Evolutionary conservation across 2,329 filamentous ascomycete genomes (phyloP), one percentile per base, ranked within the genome.

Genomic region (Calonectria pseudoturangicola): DNA sequence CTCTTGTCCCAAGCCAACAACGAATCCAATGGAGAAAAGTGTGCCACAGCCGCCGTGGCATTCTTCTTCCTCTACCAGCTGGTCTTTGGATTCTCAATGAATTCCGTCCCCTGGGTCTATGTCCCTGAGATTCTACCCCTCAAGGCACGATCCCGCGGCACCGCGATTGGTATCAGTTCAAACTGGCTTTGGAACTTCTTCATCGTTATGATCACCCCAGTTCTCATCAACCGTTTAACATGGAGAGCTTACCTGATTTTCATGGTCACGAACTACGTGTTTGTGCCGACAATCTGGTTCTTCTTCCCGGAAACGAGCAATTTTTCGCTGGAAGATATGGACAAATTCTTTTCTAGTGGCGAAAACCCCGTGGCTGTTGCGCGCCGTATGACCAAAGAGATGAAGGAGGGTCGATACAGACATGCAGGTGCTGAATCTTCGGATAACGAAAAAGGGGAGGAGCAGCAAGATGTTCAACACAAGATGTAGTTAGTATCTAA

Each of bases 241-340:
- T 90, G 87, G 87, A 86, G 87, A 75, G 86, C 85, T 0, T 90
- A 89, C 73, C 81, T 89, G 4, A 88, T 89, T 74, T 90, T 89
- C 80, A 87, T 87, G 82, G 82, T 79, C 45, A 82, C 86, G 15
- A 89, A 89, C 74, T 83, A 87, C 45, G 75, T 77, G 5, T 86
- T 86, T 63, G 78, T 86, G 3, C 85, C 85, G 0, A 75, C 85
- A 7, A 78, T 86, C 1, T 87, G 85, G 76, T 84, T 85, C 70
- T 85, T 87, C 76, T 89, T 88, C 63, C 89, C 89, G 0, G 89
- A 91, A 77, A 91, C 89, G 0, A 83, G 82, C 50, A 86, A 86
- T 48, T 81, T 88, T 16, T 83, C 81, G 3, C 83, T 90, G 0
- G 88, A 90, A 75, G 87, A 90, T 72, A 88, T 90, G 54, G 88